Base-by-base conservation (phyloP, 192 early-diverging fungal genomes). In the Umbelopsis isabellina region DNA sequence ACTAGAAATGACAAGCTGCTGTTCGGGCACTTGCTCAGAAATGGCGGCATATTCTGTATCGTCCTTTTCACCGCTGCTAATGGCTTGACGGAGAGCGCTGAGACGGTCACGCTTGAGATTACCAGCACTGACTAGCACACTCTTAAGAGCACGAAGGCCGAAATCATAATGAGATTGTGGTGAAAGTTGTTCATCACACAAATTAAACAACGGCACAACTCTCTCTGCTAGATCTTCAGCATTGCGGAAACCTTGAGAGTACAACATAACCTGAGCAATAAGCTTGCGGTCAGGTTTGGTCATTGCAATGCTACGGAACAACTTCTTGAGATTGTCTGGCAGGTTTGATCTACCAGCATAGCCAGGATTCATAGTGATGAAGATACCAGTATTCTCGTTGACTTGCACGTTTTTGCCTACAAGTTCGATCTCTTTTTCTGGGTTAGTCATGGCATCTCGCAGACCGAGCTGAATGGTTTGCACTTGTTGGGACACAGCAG, bases 251-350 rank as follows among this genome's bases (percentile, higher is more conserved):
- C 98, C 98, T 86, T 99, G 97, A 33, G 98, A 98, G 73, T 95
- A 99, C 58, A 99, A 81, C 95, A 98, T 99, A 41, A 99, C 98
- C 82, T 99, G 97, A 6, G 98, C 97, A 86, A 99, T 99, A 37
- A 99, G 83, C 70, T 96, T 94, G 46, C 95, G 89, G 75, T 99
- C 97, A 8, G 98, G 98, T 68, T 94, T 93, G 9, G 97, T 99
- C 98, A 99, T 99, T 41, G 97, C 97, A 68, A 99, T 92, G 75
- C 92, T 94, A 35, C 98, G 85, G 93, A 99, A 99, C 61, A 99
- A 87, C 85, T 98, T 99, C 82, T 97, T 98, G 70, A 99, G 79
- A 67, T 99, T 99, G 77, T 99, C 98, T 3, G 98, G 98, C 66
- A 99, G 82, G 72, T 98, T 97, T 35, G 96, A 97, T 35, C 98